These are phyloP conservation scores for Suillus placidus DNA, from an alignment of 768 basidiomycete genomes.

Conservation along the genomic window DNA sequence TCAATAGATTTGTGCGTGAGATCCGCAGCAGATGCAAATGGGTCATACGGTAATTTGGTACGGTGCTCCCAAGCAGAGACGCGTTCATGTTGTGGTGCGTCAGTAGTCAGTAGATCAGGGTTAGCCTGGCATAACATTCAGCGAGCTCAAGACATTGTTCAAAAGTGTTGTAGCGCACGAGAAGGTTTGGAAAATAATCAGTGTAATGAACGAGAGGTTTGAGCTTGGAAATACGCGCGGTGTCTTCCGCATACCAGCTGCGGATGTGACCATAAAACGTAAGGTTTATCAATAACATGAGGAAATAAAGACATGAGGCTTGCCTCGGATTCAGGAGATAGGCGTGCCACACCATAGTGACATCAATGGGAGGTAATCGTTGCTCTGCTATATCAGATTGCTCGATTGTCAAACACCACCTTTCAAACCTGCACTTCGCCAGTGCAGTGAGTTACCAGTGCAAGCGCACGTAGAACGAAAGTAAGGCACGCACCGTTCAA, in stretches of 20 bases:
- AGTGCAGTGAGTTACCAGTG: neutral
- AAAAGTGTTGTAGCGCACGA: constrained; percentile 15
- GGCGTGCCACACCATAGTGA: constrained; percentile 44
- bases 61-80: constrained; percentile 12
- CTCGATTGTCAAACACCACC: constrained; percentile 32
- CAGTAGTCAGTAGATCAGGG: constrained; percentile 5
- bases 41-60: constrained; percentile 26
- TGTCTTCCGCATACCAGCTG: constrained; percentile 33
- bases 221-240: neutral
- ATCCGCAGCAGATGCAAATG: constrained; percentile 26
- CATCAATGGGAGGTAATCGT: constrained; percentile 39
- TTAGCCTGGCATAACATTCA: neutral
- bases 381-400: constrained; percentile 7
- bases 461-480: neutral
- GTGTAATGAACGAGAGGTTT: constrained; percentile 5
- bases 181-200: constrained; percentile 13
- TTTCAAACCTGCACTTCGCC: constrained; percentile 33
- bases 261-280: neutral
- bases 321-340: constrained; percentile 43
- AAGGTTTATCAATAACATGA: neutral
- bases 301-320: constrained; percentile 2
- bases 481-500: constrained; percentile 34
- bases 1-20: constrained; percentile 25
- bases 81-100: constrained; percentile 5
- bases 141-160: neutral